These are phyloP conservation scores for Claviceps sp. DNA, from an alignment of 2,329 filamentous ascomycete genomes.

Conservation along the genomic window DNA sequence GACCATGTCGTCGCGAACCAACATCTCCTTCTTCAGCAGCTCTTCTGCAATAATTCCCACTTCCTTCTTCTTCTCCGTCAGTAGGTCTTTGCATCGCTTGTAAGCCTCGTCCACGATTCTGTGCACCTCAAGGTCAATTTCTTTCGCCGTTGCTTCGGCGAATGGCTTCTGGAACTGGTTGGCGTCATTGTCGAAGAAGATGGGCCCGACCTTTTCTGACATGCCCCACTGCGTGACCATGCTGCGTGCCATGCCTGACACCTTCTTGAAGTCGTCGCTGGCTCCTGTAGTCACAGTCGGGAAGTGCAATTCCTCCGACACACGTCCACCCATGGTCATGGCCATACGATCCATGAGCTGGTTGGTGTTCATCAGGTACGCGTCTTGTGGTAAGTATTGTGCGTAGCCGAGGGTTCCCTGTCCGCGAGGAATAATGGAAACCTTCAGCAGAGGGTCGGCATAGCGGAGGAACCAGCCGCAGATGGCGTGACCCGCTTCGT, in stretches of 20 bases:
- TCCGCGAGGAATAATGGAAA: conserved; percentile 94
- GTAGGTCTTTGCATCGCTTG: conserved; percentile 71
- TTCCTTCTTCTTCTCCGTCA: conserved; percentile 76
- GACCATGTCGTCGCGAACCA: conserved; percentile 85
- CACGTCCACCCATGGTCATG: conserved; percentile 92
- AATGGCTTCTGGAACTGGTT: conserved; percentile 88
- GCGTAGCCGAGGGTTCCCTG: conserved; percentile 90
- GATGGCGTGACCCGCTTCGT: conserved; percentile 95
- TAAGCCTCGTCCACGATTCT: conserved; percentile 89
- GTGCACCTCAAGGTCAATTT: conserved; percentile 83
- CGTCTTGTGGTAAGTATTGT: conserved; percentile 89
- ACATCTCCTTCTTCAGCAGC: conserved; percentile 78
- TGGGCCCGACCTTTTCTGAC: conserved; percentile 83
- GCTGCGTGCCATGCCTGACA: conserved; percentile 84
- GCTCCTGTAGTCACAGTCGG: conserved; percentile 91
- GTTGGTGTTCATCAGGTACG: conserved; percentile 88
- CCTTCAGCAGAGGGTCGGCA: conserved; percentile 94
- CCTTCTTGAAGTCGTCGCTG: conserved; percentile 96
- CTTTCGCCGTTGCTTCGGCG: conserved; percentile 82
- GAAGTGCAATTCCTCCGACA: conserved; percentile 94
- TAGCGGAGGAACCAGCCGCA: conserved; percentile 96
- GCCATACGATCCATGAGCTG: conserved; percentile 99
- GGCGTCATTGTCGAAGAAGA: conserved; percentile 78
- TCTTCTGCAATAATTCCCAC: conserved; percentile 87
- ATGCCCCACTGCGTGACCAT: conserved; percentile 99